These are phyloP conservation scores for Aschersonia sp. DNA, from an alignment of 2,329 filamentous ascomycete species.

Conservation along the genomic window DNA sequence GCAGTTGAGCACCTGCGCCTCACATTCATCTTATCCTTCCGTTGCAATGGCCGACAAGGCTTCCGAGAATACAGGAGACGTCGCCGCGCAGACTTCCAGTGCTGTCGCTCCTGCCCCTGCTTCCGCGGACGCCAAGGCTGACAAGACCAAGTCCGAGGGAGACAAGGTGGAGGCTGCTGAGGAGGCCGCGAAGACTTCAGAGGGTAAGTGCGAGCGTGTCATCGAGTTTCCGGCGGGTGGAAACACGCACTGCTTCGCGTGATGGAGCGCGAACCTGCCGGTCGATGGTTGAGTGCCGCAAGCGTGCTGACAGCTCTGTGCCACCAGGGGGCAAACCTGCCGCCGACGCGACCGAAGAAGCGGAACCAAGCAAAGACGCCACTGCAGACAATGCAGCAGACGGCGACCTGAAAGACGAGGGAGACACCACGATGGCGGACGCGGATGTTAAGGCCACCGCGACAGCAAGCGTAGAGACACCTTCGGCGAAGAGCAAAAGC, in stretches of 20 bases:
- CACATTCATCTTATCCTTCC: conserved; percentile 4
- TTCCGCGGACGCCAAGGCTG: conserved; percentile 9
- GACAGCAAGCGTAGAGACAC: conserved; percentile 13
- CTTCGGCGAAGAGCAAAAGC: conserved; percentile 26
- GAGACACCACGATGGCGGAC: conserved; percentile 4
- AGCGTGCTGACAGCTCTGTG: background rate
- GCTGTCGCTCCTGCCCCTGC: conserved; percentile 14
- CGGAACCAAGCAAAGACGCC: conserved; percentile 12
- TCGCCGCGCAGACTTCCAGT: conserved; percentile 15
- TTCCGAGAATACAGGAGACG: conserved; percentile 20
- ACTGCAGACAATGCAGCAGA: conserved; percentile 15
- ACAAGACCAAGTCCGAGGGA: conserved; percentile 9
- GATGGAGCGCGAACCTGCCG: background rate
- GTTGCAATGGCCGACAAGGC: conserved; percentile 23
- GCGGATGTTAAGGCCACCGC: conserved; percentile 6
- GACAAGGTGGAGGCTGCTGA: conserved; percentile 9
- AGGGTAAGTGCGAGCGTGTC: conserved; percentile 15
- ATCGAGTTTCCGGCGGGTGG: background rate
- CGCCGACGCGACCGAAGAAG: conserved; percentile 15
- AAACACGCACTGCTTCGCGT: too few species aligned
- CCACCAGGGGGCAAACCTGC: conserved; percentile 13
- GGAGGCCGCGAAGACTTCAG: conserved; percentile 13
- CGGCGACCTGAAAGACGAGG: conserved; percentile 39
- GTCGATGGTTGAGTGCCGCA: background rate
- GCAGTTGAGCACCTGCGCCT: conserved; percentile 6